A percentile compares a stretch with the other conserved stretches of the same genome.
Evolutionary conservation across 495 filamentous ascomycete species (phyloP).

Genomic region (Xylaria curta): DNA sequence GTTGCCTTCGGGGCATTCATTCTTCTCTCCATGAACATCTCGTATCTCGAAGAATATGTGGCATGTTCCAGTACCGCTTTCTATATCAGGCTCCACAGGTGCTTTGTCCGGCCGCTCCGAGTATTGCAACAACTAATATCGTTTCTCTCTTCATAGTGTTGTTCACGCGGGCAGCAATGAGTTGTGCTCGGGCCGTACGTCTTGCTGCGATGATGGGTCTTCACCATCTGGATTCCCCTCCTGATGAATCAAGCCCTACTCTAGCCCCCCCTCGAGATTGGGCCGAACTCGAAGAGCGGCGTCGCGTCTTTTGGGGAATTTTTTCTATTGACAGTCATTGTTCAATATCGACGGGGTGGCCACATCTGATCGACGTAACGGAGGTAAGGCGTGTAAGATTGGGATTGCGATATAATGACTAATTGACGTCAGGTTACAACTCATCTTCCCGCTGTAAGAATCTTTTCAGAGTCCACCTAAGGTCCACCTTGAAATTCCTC

Average conservation of each 20-base stretch:
- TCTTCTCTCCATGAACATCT: neutral
- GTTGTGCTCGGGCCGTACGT: constrained; percentile 45
- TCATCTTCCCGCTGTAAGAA: constrained; percentile 47
- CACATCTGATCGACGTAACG: constrained; percentile 48
- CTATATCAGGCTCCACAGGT: neutral
- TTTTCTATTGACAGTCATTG: constrained; percentile 59
- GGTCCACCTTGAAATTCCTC: neutral
- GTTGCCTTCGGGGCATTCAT: neutral
- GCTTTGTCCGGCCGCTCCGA: neutral
- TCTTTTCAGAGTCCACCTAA: neutral
- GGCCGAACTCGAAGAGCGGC: constrained; percentile 59
- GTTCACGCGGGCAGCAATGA: constrained; percentile 55
- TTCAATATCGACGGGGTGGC: constrained; percentile 56
- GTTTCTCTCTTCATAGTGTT: constrained; percentile 30
- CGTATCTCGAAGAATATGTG: neutral
- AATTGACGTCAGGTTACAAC: constrained; percentile 48
- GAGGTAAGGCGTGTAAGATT: constrained; percentile 38
- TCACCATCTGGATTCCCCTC: constrained; percentile 50
- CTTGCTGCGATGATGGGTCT: constrained; percentile 56
- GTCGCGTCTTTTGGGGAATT: constrained; percentile 59
- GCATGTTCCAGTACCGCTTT: neutral
- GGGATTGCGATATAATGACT: neutral
- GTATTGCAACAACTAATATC: neutral
- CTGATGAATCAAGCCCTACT: constrained; percentile 45
- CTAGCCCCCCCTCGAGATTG: constrained; percentile 49